phyloP scores from a whole-genome alignment of 305 asterid genomes.

The Fraxinus sp. region DNA sequence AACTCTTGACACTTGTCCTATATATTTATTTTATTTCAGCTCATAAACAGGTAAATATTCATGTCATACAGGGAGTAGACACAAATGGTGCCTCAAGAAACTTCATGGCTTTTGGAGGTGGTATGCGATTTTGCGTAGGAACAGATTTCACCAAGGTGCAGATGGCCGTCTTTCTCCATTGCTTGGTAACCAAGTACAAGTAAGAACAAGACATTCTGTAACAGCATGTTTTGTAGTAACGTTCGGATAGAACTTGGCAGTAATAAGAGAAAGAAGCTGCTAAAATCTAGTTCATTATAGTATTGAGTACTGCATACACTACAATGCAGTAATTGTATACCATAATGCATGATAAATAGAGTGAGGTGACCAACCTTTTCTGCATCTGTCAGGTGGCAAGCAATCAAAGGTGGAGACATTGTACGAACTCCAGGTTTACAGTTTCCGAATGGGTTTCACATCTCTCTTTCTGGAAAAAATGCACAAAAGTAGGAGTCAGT shows the following conservation, averaged over 20 bases:
- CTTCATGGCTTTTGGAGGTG: slow-evolving; percentile 96
- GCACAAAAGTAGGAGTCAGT: background rate
- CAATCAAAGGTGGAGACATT: slow-evolving; percentile 66
- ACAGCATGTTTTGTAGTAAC: background rate
- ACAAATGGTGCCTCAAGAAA: slow-evolving; percentile 68
- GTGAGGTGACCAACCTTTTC: slow-evolving; percentile 34
- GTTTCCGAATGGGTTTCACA: slow-evolving; percentile 72
- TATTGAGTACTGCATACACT: background rate
- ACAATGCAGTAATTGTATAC: background rate
- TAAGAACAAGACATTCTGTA: slow-evolving; percentile 36
- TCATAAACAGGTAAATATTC: slow-evolving; percentile 10
- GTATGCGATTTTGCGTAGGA: slow-evolving; percentile 89
- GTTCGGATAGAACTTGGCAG: background rate
- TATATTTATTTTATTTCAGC: background rate
- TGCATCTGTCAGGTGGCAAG: slow-evolving; percentile 51
- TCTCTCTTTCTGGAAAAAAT: slow-evolving; percentile 35
- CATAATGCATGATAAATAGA: background rate
- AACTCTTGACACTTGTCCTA: background rate
- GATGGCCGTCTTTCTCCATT: slow-evolving; percentile 81
- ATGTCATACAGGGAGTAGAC: slow-evolving; percentile 56
- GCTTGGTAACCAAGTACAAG: slow-evolving; percentile 75
- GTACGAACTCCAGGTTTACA: slow-evolving; percentile 31
- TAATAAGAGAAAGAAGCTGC: background rate
- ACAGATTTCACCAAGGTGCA: slow-evolving; percentile 86
- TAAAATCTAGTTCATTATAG: background rate